phyloP scores from a whole-genome alignment of 2,329 filamentous ascomycete species.

The Paraphaeosphaeria sporulosa region DNA sequence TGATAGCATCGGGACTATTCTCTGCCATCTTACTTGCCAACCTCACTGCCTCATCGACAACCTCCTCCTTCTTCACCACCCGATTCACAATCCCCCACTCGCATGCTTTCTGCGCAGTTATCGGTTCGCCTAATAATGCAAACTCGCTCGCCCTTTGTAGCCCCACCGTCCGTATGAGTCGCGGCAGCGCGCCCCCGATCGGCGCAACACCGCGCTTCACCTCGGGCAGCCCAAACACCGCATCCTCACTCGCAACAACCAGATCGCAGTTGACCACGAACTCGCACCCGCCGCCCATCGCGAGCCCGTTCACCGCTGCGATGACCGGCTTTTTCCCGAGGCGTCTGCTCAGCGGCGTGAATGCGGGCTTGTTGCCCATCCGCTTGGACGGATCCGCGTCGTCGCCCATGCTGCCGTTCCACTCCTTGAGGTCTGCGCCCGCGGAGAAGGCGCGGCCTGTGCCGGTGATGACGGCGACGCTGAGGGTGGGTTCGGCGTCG shows the following conservation, averaged over 20 bases:
- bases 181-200: constrained; percentile 34
- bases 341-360: constrained; percentile 61
- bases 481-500: constrained; percentile 54
- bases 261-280: constrained; percentile 38
- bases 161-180: constrained; percentile 35
- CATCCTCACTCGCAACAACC: constrained; percentile 31
- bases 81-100: constrained; percentile 38
- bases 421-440: constrained; percentile 59
- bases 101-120: constrained; percentile 27
- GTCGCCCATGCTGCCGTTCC: constrained; percentile 25
- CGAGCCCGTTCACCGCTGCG: constrained; percentile 61
- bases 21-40: constrained; percentile 29
- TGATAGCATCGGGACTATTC: constrained; percentile 36
- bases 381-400: constrained; percentile 25
- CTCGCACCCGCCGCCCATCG: constrained; percentile 35
- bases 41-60: constrained; percentile 28
- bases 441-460: constrained; percentile 60
- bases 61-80: constrained; percentile 26
- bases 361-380: constrained; percentile 48
- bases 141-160: constrained; percentile 36
- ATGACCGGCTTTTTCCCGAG: constrained; percentile 65
- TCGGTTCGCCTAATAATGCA: constrained; percentile 31
- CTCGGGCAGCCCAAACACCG: constrained; percentile 36
- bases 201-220: constrained; percentile 36
- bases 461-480: constrained; percentile 54